Percentiles rank a stretch among this genome's conserved stretches.
These are phyloP conservation scores for Posidonia oceanica DNA, from an alignment of 116 monocot species.

Conservation along the genomic window DNA sequence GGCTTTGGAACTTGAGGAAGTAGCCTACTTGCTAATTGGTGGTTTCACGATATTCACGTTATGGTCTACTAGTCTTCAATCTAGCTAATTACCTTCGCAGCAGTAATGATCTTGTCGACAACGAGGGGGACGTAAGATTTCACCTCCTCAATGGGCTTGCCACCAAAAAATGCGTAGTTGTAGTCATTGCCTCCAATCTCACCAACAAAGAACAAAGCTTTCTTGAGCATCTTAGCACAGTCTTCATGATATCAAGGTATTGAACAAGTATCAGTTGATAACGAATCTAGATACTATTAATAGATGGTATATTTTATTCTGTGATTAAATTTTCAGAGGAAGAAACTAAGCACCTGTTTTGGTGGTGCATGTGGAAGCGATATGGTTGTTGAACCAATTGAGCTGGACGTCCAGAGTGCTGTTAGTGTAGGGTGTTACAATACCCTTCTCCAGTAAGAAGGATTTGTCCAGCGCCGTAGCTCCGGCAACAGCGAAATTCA, in stretches of 20 bases:
- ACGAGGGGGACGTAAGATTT: constrained; percentile 20
- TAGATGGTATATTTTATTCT: neutral
- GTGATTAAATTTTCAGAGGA: too few relatives aligned
- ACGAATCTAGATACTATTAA: neutral
- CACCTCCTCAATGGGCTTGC: constrained; percentile 12
- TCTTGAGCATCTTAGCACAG: constrained; percentile 5
- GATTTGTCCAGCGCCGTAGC: constrained; percentile 40
- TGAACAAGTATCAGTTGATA: neutral
- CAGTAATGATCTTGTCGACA: constrained; percentile 21
- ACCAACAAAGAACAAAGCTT: constrained; percentile 34
- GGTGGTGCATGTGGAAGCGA: constrained; percentile 11
- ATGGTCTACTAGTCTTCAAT: neutral
- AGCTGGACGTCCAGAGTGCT: constrained; percentile 28
- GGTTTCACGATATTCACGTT: neutral
- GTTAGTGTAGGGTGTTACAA: constrained; percentile 5
- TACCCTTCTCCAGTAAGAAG: constrained; percentile 15
- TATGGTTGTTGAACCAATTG: constrained; percentile 30
- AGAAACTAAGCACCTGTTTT: too few relatives aligned
- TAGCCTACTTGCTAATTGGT: too few relatives aligned
- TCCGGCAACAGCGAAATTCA: constrained; percentile 60
- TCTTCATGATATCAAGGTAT: constrained; percentile 9
- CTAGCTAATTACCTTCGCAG: constrained; percentile 9
- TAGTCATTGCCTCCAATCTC: constrained; percentile 71
- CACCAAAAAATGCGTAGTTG: constrained; percentile 22
- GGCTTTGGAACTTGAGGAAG: too few relatives aligned